Evolutionary conservation across 106 monocot genomes (phyloP).

Genomic region (Ottelia alismoides): DNA sequence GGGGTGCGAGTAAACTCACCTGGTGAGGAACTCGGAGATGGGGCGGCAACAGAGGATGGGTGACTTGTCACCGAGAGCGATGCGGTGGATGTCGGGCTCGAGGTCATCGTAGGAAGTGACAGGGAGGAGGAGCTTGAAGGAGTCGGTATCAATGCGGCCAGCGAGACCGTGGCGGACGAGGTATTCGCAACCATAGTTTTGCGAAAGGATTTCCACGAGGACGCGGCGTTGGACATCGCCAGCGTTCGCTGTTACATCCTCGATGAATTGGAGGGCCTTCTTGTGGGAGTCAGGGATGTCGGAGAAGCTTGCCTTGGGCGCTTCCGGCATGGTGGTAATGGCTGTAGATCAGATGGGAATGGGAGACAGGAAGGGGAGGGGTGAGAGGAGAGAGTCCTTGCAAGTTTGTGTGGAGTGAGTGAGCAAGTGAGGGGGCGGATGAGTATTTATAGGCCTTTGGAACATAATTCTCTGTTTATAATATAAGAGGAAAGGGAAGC

Average conservation of each 20-base stretch:
- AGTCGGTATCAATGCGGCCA: slow-evolving; percentile 5
- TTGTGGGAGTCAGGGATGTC: not conserved
- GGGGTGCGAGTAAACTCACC: too few species aligned
- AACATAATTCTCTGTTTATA: too few species aligned
- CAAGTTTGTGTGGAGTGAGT: too few species aligned
- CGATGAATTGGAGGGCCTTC: slow-evolving; percentile 4
- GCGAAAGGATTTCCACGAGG: slow-evolving; percentile 6
- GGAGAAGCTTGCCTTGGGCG: not conserved
- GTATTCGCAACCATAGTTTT: slow-evolving; percentile 8
- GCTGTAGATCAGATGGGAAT: too few species aligned
- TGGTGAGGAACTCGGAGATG: too few species aligned
- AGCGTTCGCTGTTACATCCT: slow-evolving; percentile 4
- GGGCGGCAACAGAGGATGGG: slow-evolving; percentile 11
- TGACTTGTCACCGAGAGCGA: slow-evolving; percentile 7
- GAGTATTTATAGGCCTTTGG: too few species aligned
- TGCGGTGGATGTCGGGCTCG: slow-evolving; percentile 11
- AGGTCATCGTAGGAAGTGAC: slow-evolving; percentile 11
- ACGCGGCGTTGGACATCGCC: slow-evolving; percentile 4
- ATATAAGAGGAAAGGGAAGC: too few species aligned
- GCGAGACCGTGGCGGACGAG: slow-evolving; percentile 4
- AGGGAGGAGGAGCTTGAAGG: slow-evolving; percentile 10
- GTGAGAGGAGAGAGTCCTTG: too few species aligned
- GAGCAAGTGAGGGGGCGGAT: too few species aligned
- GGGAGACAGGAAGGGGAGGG: too few species aligned
- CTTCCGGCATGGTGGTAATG: slow-evolving; percentile 1